Percentiles rank a stretch among this genome's conserved stretches.
phyloP scores from a whole-genome alignment of 352 stramenopile species.

The Phytophthora niederhauseri region DNA sequence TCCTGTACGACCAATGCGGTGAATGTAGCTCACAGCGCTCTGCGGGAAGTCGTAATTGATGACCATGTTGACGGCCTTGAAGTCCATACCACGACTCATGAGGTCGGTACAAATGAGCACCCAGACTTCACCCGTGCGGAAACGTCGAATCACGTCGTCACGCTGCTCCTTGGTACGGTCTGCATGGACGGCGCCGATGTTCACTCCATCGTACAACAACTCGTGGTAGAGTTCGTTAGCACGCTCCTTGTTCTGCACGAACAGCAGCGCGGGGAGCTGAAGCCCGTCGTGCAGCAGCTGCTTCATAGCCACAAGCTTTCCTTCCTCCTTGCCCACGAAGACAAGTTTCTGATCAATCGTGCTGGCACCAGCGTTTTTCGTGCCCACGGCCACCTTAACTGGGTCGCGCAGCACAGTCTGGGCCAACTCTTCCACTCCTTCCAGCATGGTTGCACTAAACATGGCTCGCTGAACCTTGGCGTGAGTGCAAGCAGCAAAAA shows the following conservation, averaged over 20 bases:
- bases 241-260: constrained; percentile 99
- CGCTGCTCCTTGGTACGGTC: constrained; percentile 94
- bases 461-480: constrained; percentile 92
- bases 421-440: constrained; percentile 95
- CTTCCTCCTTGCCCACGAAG: constrained; percentile 99
- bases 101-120: constrained; percentile 99
- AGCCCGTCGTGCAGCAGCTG: constrained; percentile 93
- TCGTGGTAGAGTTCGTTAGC: constrained; percentile 98
- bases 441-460: constrained; percentile 98
- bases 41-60: constrained; percentile 99
- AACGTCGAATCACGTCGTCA: constrained; percentile 95
- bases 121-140: constrained; percentile 97
- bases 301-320: constrained; percentile 98
- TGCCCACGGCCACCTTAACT: constrained; percentile 95
- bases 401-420: constrained; percentile 97
- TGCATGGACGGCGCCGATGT: constrained; percentile 98
- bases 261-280: constrained; percentile 97
- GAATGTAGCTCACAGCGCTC: constrained; percentile 95
- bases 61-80: constrained; percentile 99
- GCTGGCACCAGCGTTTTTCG: constrained; percentile 85
- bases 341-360: constrained; percentile 96
- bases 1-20: constrained; percentile 97
- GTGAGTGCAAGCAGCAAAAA: constrained; percentile 93
- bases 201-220: constrained; percentile 97
- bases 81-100: constrained; percentile 98